Base-by-base conservation (phyloP, 176 grass and related monocot species). In the Zoysia japonica region DNA sequence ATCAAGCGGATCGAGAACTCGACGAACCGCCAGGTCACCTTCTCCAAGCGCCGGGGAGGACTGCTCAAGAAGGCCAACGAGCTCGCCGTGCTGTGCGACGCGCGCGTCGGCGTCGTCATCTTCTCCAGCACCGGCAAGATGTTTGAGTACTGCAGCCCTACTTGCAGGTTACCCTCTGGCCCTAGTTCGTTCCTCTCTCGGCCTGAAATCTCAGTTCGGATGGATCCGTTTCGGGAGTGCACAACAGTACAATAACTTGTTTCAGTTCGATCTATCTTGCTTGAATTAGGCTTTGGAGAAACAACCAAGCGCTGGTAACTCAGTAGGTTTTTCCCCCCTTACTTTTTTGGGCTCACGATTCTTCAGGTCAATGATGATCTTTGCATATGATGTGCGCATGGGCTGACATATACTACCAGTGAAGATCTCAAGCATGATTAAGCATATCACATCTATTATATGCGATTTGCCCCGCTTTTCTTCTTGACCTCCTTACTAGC, bases 71-170 rank as follows among this genome's bases (percentile, higher is more conserved):
- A 93, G 85, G 87, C 91, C 35, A 93, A 93, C 66, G 91, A 93
- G 87, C 91, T 93, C 42, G 82, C 91, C 41, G 84, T 93, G 61
- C 87, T 93, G 38, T 93, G 91, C 40, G 91, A 93, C 72, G 91
- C 87, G 7, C 87, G 88, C 61, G 87, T 93, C 49, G 87, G 87
- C 40, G 81, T 93, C 38, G 74, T 93, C 74, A 83, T 93, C 82
- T 93, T 93, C 91, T 93, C 91, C 85, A 93, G 85, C 87, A 90
- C 81, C 16, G 91, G 91, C 85, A 93, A 87, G 85, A 85, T 93
- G 87, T 93, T 88, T 69, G 87, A 93, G 78, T 93, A 93, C 57
- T 87, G 85, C 85, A 93, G 85, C 67, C 87, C 84, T 28, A 11
- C 85, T 3, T 85, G 14, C 81, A 93, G 87, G 91, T 87, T 39